These are phyloP conservation scores for Ogataea wickerhamii DNA, from an alignment of 805 yeast genomes.

Conservation along the genomic window DNA sequence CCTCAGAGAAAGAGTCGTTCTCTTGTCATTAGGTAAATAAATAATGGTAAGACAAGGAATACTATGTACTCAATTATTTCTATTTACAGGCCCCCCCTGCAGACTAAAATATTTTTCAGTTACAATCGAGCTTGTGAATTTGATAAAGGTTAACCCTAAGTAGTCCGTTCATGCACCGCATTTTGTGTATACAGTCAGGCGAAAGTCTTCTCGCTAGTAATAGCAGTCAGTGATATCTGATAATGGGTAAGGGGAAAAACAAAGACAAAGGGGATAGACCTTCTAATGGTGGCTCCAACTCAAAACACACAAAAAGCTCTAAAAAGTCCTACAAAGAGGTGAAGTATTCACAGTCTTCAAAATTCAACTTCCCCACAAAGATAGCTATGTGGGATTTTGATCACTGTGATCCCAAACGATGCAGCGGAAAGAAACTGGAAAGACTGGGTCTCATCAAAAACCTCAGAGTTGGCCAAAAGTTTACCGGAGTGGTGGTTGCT, in stretches of 20 bases:
- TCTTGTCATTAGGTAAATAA: too few species aligned
- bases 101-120: too few species aligned
- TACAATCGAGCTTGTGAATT: too few species aligned
- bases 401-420: slow-evolving; percentile 97
- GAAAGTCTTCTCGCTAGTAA: too few species aligned
- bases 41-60: too few species aligned
- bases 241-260: slow-evolving; percentile 53
- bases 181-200: too few species aligned
- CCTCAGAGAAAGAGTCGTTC: too few species aligned
- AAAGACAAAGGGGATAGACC: slow-evolving; percentile 40
- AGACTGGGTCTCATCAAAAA: slow-evolving; percentile 78
- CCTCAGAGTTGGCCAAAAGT: slow-evolving; percentile 88
- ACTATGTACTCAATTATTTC: too few species aligned
- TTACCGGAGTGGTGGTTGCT: slow-evolving; percentile 84
- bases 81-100: too few species aligned
- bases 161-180: too few species aligned
- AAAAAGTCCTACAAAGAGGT: slow-evolving; percentile 34
- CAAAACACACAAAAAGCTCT: slow-evolving; percentile 47
- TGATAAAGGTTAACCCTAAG: too few species aligned
- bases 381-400: slow-evolving; percentile 99
- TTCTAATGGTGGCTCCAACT: slow-evolving; percentile 36
- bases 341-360: slow-evolving; percentile 19
- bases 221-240: too few species aligned
- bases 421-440: slow-evolving; percentile 92
- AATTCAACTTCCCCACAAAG: slow-evolving; percentile 64